A percentile compares a stretch with the other conserved stretches of the same genome.
phyloP scores from a whole-genome alignment of 345 rosid genomes.

The Combretum micranthum region DNA sequence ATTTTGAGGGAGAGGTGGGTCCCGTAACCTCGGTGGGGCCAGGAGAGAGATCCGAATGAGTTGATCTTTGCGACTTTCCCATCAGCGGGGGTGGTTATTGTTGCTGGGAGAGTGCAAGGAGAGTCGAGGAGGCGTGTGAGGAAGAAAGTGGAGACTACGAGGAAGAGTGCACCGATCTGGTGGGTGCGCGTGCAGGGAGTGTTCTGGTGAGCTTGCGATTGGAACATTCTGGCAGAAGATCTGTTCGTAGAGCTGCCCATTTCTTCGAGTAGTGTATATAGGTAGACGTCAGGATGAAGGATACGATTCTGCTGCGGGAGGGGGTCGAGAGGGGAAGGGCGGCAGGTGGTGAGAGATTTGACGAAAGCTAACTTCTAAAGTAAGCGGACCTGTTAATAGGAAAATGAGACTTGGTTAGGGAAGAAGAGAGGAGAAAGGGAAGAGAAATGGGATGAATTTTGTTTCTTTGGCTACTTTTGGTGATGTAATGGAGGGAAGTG shows the following conservation, averaged over 20 bases:
- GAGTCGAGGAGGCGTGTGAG: conserved; percentile 72
- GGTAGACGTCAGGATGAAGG: no score
- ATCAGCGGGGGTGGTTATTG: conserved; percentile 11
- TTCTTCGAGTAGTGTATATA: no score
- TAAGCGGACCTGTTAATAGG: no score
- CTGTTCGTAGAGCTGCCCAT: conserved; percentile 40
- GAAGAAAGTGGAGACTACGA: conserved; percentile 69
- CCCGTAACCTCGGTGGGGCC: conserved; percentile 72
- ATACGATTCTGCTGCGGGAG: no score
- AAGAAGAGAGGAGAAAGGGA: no score
- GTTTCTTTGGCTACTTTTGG: no score
- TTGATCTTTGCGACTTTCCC: background rate
- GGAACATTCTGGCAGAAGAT: conserved; percentile 27
- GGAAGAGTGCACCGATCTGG: conserved; percentile 77
- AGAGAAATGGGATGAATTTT: no score
- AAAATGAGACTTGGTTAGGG: no score
- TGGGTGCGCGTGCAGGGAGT: conserved; percentile 81
- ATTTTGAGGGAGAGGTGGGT: conserved; percentile 55
- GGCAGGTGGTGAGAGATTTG: no score
- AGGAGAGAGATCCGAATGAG: conserved; percentile 24
- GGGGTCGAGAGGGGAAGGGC: no score
- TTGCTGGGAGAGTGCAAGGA: conserved; percentile 29
- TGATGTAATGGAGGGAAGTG: no score
- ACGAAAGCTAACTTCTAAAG: no score
- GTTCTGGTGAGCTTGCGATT: conserved; percentile 27